Evolutionary conservation across 2,329 filamentous ascomycete genomes (phyloP), one percentile per base, ranked within the genome.

Genomic region (Aspergillus sp.): DNA sequence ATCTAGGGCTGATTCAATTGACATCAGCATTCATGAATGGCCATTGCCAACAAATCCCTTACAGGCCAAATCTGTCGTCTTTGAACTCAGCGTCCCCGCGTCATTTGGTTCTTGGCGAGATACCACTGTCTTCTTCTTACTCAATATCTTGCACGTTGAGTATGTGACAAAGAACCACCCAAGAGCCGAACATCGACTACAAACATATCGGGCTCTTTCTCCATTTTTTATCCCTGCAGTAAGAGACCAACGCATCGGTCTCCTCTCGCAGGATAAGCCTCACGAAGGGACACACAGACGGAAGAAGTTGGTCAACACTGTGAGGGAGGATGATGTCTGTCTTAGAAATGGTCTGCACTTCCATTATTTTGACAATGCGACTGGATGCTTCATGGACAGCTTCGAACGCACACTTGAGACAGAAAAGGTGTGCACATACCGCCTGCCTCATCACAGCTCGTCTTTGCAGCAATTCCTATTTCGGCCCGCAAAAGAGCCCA

Each of bases 21-120:
- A 10, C 0, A 79, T 83, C 7, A 1, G 41, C 0, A 57, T 77
- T 4, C 64, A 77, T 48, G 79, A 82, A 51, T 80, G 76, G 76
- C 78, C 79, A 0, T 61, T 82, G 0, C 73, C 77, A 0, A 32
- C 43, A 0, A 9, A 63, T 0, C 1, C 42, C 0, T 4, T 45
- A 0, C 29, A 62, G 5, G 63, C 65, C 0, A 71, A 74, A 46
- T 62, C 73, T 0, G 63, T 69, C 0, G 63, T 80, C 0, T 81
- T 81, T 43, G 78, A 81, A 49, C 59, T 81, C 0, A 36, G 51
- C 0, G 54, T 70, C 0, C 77, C 77, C 0, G 3, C 12, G 0
- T 40, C 54, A 1, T 73, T 76, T 30, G 54, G 56, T 0, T 41
- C 54, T 3, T 81, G 78, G 78, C 64, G 77, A 9, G 71, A 79